Evolutionary conservation across 441 rosid species (phyloP).

Genomic region (Euphorbia celastroides): DNA sequence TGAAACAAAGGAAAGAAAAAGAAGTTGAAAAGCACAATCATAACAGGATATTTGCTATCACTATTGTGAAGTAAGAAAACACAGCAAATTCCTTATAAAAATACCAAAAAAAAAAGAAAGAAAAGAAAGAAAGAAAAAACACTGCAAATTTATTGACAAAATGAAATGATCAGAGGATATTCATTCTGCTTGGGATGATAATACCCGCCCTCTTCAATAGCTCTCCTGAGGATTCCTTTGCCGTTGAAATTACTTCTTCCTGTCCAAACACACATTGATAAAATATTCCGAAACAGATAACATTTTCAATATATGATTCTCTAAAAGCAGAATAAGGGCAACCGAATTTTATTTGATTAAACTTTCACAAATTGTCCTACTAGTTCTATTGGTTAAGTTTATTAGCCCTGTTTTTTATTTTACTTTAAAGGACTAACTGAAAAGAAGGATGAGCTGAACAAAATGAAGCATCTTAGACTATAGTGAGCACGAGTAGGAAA

Average conservation of each 20-base stretch:
- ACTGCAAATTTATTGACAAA: neutral
- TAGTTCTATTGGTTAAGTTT: too few relatives aligned
- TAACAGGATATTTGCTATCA: neutral
- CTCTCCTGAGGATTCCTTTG: conserved; percentile 43
- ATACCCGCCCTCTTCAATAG: conserved; percentile 56
- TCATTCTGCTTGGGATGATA: conserved; percentile 48
- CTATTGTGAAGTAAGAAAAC: neutral
- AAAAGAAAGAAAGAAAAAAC: too few relatives aligned
- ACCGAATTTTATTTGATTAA: too few relatives aligned
- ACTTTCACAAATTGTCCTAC: too few relatives aligned
- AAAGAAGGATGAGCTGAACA: neutral
- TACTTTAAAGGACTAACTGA: neutral
- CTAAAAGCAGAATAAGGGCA: too few relatives aligned
- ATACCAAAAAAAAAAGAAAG: too few relatives aligned
- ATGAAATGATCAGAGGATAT: conserved; percentile 26
- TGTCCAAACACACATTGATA: conserved; percentile 15
- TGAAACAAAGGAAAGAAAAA: neutral
- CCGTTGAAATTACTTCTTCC: conserved; percentile 43
- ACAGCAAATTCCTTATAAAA: too few relatives aligned
- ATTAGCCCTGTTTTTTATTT: too few relatives aligned
- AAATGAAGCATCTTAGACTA: neutral
- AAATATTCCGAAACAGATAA: too few relatives aligned
- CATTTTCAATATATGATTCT: too few relatives aligned
- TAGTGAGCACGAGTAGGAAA: neutral
- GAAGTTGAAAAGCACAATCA: neutral